Evolutionary conservation across 2,329 filamentous ascomycete genomes (phyloP).

Genomic region (Aspergillus niger): DNA sequence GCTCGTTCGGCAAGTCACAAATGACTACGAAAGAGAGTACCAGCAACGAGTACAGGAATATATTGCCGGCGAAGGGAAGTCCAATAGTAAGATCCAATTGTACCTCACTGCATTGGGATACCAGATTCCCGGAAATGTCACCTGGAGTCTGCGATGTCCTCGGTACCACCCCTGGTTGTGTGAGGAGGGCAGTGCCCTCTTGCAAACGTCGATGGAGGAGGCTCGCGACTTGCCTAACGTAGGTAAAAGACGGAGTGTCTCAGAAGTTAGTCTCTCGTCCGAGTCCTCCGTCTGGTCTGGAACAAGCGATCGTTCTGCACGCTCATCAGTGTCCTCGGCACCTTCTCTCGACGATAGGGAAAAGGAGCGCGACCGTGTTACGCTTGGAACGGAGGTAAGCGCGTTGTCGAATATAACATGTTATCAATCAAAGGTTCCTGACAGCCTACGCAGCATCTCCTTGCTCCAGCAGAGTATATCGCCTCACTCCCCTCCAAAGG

Average conservation of each 20-base stretch:
- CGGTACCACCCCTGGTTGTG: slow-evolving; percentile 19
- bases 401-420: neutral
- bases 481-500: slow-evolving; percentile 41
- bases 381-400: neutral
- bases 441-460: neutral
- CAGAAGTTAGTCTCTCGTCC: slow-evolving; percentile 1
- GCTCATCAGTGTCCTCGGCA: neutral
- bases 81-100: neutral
- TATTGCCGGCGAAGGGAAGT: neutral
- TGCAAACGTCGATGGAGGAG: neutral
- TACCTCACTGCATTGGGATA: slow-evolving; percentile 17
- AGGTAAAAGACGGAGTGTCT: neutral
- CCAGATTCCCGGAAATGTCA: slow-evolving; percentile 21
- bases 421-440: neutral
- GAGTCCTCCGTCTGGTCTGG: slow-evolving; percentile 4
- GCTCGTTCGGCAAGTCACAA: slow-evolving; percentile 12
- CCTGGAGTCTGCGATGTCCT: slow-evolving; percentile 22
- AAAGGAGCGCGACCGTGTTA: neutral
- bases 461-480: slow-evolving; percentile 28
- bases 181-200: neutral
- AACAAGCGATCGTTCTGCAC: neutral
- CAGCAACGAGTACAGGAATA: slow-evolving; percentile 9
- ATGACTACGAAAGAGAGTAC: slow-evolving; percentile 14
- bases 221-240: neutral
- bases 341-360: neutral